Base-by-base conservation (phyloP, 306 rosid species). In the Prunus padus region DNA sequence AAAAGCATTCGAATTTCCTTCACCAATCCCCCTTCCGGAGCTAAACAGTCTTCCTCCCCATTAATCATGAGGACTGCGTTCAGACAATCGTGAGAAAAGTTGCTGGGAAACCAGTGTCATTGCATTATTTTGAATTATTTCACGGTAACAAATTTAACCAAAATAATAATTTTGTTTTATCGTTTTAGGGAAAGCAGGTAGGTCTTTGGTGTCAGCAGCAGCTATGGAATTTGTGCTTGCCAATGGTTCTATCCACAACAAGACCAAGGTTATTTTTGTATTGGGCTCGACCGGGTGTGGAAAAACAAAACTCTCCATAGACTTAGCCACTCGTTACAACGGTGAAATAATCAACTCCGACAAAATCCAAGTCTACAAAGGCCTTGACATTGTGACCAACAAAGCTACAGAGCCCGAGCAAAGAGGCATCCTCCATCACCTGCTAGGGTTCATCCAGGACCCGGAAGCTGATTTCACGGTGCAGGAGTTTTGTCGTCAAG, bases 301-400 rank as follows among this genome's bases (percentile, higher is more conserved):
- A 51, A 51, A 51, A 51, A 51, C 56, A 19, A 51, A 51, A 51
- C 56, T 51, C n/a, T 51, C 56, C 56, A 51, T 51, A 6, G 56
- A 51, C 56, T n/a, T 51, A 5, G 56, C 56, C n/a, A 51, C 56
- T n/a, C 22, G 8, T 51, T 51, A 18, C 22, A n/a, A 8, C 20
- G 56, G 56, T 15, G 56, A 51, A 51, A n/a, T 51, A 51, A 51
- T 51, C n/a, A 51, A 51, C n/a, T 84, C 77, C 44, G 85, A 84
- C 82, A 81, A 84, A 71, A 81, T 84, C n/a, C 87, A 84, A 49
- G 71, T 51, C 56, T 1, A 51, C 56, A 18, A 51, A 18, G 56
- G 56, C 56, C 56, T 51, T 8, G 83, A 84, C 72, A 71, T 80
- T n/a, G 37, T 78, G 57, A 84, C 87, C 55, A 84, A 84, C 63